A percentile compares a stretch with the other conserved stretches of the same genome.
phyloP scores from a whole-genome alignment of 164 flowering plant genomes.

The Piper betle region DNA sequence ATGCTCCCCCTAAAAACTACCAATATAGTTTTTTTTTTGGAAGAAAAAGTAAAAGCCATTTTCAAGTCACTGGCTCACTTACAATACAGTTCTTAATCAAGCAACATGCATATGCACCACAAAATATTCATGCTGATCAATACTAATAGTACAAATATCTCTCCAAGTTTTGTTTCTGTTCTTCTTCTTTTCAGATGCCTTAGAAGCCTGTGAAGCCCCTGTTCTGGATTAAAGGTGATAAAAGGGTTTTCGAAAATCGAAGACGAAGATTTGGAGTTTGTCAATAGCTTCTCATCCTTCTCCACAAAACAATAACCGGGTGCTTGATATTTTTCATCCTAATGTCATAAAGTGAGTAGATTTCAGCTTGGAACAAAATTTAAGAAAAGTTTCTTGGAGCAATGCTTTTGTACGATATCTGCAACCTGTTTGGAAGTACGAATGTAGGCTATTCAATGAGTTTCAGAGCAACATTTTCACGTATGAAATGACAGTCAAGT shows the following conservation, averaged over 20 bases:
- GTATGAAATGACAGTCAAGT: not conserved
- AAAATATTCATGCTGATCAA: too few species aligned
- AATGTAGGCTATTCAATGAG: not conserved
- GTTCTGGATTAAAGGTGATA: not conserved
- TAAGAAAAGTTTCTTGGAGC: too few species aligned
- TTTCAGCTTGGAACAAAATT: not conserved
- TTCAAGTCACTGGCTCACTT: too few species aligned
- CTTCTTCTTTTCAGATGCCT: not conserved
- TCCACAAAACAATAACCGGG: constrained; percentile 62
- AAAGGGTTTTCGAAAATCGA: not conserved
- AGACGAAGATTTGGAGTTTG: not conserved
- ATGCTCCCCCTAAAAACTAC: too few species aligned
- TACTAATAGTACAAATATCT: too few species aligned
- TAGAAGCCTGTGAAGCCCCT: not conserved
- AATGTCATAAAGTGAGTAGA: constrained; percentile 71
- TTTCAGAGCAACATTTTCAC: not conserved
- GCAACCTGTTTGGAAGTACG: not conserved
- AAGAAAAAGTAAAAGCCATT: too few species aligned
- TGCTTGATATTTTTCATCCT: constrained; percentile 63
- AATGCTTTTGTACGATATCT: not conserved
- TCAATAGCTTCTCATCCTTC: constrained; percentile 1
- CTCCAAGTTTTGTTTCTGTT: too few species aligned
- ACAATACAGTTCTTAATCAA: too few species aligned
- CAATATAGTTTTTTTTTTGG: too few species aligned
- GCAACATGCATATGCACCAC: too few species aligned